Conservation (phyloP, 768 basidiomycete species). For the Mycena vitilis region DNA sequence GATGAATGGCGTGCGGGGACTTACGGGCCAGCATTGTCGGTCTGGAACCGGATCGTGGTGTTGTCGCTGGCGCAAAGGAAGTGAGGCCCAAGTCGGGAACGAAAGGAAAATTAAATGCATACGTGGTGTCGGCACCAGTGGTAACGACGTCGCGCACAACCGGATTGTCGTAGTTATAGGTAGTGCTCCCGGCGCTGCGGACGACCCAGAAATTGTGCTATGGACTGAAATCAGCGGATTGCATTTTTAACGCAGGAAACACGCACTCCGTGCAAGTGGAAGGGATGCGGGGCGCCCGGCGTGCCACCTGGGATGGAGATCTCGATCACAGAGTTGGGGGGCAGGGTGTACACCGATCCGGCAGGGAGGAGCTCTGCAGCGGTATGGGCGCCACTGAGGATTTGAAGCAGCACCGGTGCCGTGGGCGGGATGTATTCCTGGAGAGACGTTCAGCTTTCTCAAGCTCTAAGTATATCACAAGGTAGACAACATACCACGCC, state of each 20-base stretch:
- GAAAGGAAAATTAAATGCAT: neutral
- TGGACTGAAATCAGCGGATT: neutral
- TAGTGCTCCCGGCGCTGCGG: constrained; percentile 44
- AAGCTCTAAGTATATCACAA: neutral
- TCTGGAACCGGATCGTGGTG: constrained; percentile 52
- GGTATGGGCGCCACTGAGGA: constrained; percentile 55
- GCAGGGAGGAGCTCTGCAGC: constrained; percentile 53
- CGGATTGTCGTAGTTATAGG: constrained; percentile 60
- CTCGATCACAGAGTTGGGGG: constrained; percentile 59
- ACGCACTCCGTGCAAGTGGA: constrained; percentile 47
- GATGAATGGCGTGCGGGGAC: no score
- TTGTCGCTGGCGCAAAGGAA: constrained; percentile 39
- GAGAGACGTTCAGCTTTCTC: neutral
- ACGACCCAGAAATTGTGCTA: constrained; percentile 54
- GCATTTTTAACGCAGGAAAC: neutral
- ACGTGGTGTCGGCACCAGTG: constrained; percentile 40
- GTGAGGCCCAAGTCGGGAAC: neutral
- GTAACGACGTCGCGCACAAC: constrained; percentile 64
- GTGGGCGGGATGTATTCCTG: constrained; percentile 48
- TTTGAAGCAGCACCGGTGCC: constrained; percentile 61
- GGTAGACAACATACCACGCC: neutral
- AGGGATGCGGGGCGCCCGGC: constrained; percentile 48
- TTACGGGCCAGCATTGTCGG: constrained; percentile 51
- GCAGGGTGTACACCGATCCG: constrained; percentile 57
- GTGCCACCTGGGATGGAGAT: constrained; percentile 54